Conservation (phyloP, 2,329 filamentous ascomycete genomes). For the Neonectria hederae region DNA sequence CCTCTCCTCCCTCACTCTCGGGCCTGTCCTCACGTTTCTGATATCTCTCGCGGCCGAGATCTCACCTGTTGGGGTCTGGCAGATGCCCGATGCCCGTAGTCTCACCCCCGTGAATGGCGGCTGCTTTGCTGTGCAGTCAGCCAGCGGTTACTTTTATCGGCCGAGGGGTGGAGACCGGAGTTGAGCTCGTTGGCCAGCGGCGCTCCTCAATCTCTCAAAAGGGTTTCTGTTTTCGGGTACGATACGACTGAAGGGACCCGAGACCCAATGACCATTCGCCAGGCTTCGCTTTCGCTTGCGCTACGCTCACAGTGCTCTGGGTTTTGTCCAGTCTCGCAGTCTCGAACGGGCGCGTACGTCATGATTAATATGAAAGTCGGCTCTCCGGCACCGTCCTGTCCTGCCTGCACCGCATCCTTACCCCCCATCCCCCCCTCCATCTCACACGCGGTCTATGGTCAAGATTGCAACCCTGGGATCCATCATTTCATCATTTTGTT, state of each 20-base stretch:
- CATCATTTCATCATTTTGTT: neutral
- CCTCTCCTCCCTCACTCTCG: neutral
- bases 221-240: slow-evolving; percentile 34
- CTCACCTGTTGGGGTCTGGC: slow-evolving; percentile 32
- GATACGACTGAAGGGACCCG: slow-evolving; percentile 1
- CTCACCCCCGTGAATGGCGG: slow-evolving; percentile 15
- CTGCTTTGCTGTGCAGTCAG: neutral
- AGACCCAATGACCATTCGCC: slow-evolving; percentile 4
- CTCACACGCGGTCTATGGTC: neutral
- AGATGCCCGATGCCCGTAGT: slow-evolving; percentile 35
- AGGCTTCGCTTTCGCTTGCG: slow-evolving; percentile 12
- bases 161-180: slow-evolving; percentile 25
- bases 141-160: slow-evolving; percentile 7
- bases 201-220: slow-evolving; percentile 31
- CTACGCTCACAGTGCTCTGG: neutral
- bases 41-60: neutral
- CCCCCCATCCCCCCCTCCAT: neutral
- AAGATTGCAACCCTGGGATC: slow-evolving; percentile 2
- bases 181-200: slow-evolving; percentile 2
- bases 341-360: slow-evolving; percentile 7
- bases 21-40: neutral
- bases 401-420: neutral
- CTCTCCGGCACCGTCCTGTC: slow-evolving; percentile 24
- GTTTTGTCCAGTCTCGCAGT: slow-evolving; percentile 4
- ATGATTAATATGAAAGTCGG: slow-evolving; percentile 24